Evolutionary conservation across 2,329 filamentous ascomycete genomes (phyloP), one percentile per base, ranked within the genome.

Genomic region (Aspergillus fumigatus): DNA sequence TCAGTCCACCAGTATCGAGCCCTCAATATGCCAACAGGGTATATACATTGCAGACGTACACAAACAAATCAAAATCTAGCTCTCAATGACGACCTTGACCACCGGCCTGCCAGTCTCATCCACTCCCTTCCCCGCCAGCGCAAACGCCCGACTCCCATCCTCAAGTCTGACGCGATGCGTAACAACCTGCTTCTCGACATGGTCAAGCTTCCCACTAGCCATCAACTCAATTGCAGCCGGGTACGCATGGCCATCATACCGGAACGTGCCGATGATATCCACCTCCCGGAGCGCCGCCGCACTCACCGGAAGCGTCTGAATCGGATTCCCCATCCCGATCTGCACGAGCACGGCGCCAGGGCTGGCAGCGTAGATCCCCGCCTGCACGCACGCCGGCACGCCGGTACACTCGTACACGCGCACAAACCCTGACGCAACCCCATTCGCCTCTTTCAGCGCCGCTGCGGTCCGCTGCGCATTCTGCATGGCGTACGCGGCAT

Each of bases 241-340:
- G 60, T 83, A 84, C 0, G 79, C 80, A 62, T 78, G 75, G 2
- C 69, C 71, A 64, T 81, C 80, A 57, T 84, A 84, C 48, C 81
- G 73, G 68, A 83, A 82, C 6, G 83, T 80, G n/a, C 81, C 81
- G 50, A 83, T 77, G 47, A 84, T 77, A 65, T 84, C 81, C 6
- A 84, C 79, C 66, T 84, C 81, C 35, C 81, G 76, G 58, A 83
- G 62, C 29, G 81, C 80, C n/a, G 81, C 79, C 1, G 79, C 79
- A 6, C 79, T 80, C 63, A 83, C 75, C 2, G 80, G 81, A 5
- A 83, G 68, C 4, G 79, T 82, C 63, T 82, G 80, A 21, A 80
- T 73, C 2, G 80, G 80, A 14, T 80, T 81, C 0, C 81, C 81
- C 81, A 84, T 84, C 6, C 81, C 81, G 43, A 84, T 80, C 70